Percentiles rank a stretch among this genome's conserved stretches.
Evolutionary conservation across 75 land plant species (phyloP).

Genomic region (Sequoia sempervirens): DNA sequence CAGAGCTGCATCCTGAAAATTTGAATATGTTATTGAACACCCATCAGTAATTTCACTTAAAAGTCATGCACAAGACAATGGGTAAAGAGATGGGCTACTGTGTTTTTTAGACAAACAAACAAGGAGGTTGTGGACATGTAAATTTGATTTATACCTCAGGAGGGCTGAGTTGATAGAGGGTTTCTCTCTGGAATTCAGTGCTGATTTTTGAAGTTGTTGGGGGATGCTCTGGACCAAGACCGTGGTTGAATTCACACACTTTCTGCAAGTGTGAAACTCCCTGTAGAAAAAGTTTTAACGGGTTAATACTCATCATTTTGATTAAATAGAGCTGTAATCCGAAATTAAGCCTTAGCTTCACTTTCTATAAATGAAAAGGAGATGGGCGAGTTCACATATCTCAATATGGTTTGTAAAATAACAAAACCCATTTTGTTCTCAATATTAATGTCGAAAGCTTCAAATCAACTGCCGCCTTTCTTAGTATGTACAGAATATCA

Average conservation of each 20-base stretch:
- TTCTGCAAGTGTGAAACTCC: background rate
- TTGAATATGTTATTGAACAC: background rate
- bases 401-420: background rate
- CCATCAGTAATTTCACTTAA: background rate
- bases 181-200: background rate
- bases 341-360: background rate
- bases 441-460: background rate
- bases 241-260: background rate
- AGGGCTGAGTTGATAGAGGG: background rate
- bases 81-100: no score
- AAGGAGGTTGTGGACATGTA: background rate
- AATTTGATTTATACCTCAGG: slow-evolving; percentile 9
- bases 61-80: no score
- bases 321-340: background rate
- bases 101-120: background rate
- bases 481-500: background rate
- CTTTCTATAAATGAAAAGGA: background rate
- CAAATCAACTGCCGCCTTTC: background rate
- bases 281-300: background rate
- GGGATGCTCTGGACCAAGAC: slow-evolving; percentile 6
- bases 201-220: background rate
- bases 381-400: background rate
- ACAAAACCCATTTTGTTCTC: background rate
- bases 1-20: slow-evolving; percentile 21
- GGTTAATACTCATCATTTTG: background rate